phyloP scores from a whole-genome alignment of 176 grass and related monocot species.

The sorghum (Sorghum bicolor) region Sorghum_bicolor_NCBIv3 NC_012871.2:65916001-65916500 shows the following conservation, averaged over 20 bases:
- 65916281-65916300: neutral
- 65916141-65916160: too few relatives aligned
- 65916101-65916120: too few relatives aligned
- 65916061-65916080: neutral
- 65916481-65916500: neutral
- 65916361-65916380: neutral
- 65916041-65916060: neutral
- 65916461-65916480: neutral
- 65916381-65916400: neutral
- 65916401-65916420: neutral
- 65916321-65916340: neutral
- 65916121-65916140: too few relatives aligned
- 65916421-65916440: neutral
- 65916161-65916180: neutral
- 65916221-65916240: neutral
- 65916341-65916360: neutral
- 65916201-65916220: neutral
- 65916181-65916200: neutral
- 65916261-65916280: neutral
- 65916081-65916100: neutral
- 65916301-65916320: neutral
- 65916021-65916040: conserved; percentile 14
- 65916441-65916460: neutral
- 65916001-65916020: neutral
- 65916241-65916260: neutral